Evolutionary conservation across 805 yeast species (phyloP), one percentile per base, ranked within the genome.

Genomic region (Pichia californica): DNA sequence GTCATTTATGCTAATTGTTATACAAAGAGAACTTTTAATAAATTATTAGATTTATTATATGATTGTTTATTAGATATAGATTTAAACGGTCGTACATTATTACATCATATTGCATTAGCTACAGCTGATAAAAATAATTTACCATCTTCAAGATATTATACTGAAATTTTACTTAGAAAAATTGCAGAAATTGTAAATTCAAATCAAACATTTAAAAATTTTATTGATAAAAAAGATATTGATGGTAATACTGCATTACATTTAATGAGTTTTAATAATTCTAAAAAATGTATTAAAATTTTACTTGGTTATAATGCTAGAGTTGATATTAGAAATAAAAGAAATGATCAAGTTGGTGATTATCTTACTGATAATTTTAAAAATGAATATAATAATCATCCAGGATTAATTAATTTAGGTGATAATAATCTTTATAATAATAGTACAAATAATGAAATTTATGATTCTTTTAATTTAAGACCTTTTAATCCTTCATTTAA

Each of bases 1-100:
- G 84, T 91, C 2, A 70, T 81, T 53, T 93, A 88, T 67, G 89
- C 95, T 40, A 93, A 93, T 64, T 83, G 95, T 44, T 88, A 74
- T 60, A 83, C 86, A 27, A 71, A 84, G 50, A 74, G 88, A 48
- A 78, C 91, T 14, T 91, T 93, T 56, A 83, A 93, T 5, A 76
- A 74, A 50, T 75, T 91, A 2, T 74, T 88, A 39, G 93, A 86
- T 42, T 66, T 88, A 37, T 69, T 93, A 40, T 80, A 81, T 46
- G 82, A 81, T 44, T 82, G 93, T 8, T 70, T 87, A n/a, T 77
- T 85, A 50, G 84, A 83, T 58, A 71, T 83, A 9, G 98, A 93
- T 63, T 66, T 71, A 9, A 73, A 76, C 41, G 80, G 79, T 15
- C 78, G 86, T 53, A 88, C 95, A 0, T 80, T 94, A 0, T 65